Percentiles rank a stretch among this genome's conserved stretches.
These are phyloP conservation scores for Cucurbita moschata DNA, from an alignment of 306 rosid genomes.

Conservation along the genomic window DNA sequence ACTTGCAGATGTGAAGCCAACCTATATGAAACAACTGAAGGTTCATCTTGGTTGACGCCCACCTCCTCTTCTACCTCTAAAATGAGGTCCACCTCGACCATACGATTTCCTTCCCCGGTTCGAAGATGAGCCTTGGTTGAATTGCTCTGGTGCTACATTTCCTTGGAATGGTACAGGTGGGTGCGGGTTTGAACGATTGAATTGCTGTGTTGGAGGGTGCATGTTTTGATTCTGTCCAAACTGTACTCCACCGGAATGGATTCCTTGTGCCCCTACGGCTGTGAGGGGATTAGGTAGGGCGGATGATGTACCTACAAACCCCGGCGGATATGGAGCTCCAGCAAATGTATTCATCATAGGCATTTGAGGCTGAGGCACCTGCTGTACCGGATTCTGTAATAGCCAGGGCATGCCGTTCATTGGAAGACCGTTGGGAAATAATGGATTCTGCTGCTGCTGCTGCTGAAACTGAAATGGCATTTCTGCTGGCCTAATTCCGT, in stretches of 20 bases:
- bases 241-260: conserved; percentile 16
- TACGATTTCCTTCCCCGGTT: conserved; percentile 30
- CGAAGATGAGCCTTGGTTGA: conserved; percentile 29
- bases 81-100: conserved; percentile 27
- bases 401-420: conserved; percentile 34
- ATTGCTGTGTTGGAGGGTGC: conserved; percentile 25
- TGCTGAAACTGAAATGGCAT: conserved; percentile 35
- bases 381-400: conserved; percentile 26
- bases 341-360: conserved; percentile 25
- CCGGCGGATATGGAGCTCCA: conserved; percentile 30
- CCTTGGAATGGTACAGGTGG: conserved; percentile 17
- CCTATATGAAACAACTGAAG: neutral
- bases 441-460: conserved; percentile 14
- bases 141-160: conserved; percentile 24
- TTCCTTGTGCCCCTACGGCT: conserved; percentile 21
- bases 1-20: neutral
- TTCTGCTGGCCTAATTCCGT: conserved; percentile 43
- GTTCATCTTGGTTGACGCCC: conserved; percentile 34
- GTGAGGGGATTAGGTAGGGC: conserved; percentile 21
- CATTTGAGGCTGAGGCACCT: conserved; percentile 42
- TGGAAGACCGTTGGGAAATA: conserved; percentile 37
- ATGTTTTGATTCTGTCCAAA: conserved; percentile 18
- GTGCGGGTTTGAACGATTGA: conserved; percentile 16
- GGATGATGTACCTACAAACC: conserved; percentile 26
- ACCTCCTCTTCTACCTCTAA: conserved; percentile 40